Base-by-base conservation (phyloP, 768 basidiomycete species). In the Termitomyces sp. region DNA sequence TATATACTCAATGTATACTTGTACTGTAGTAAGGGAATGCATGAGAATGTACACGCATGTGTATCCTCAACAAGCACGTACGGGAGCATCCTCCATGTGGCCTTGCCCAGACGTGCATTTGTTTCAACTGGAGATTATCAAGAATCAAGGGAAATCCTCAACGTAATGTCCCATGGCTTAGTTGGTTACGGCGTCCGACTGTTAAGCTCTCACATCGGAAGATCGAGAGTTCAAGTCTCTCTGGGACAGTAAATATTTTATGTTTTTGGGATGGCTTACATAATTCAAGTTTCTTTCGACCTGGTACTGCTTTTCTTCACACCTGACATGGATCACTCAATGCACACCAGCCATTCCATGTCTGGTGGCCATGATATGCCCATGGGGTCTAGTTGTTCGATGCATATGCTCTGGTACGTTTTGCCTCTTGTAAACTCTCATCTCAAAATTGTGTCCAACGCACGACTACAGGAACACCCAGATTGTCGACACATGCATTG, bases 401-500 rank as follows among this genome's bases (percentile, higher is more conserved):
- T 90, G 86, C 76, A 91, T 73, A 94, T 94, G 92, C 84, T 94
- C 67, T 93, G 91, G 86, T 87, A 64, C 6, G 42, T 32, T 55
- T 11, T 50, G 71, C 68, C 25, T 36, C 8, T 42, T 40, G 38
- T 15, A 57, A 31, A 20, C 31, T 43, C 8, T 5, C 20, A 29
- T 37, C 43, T 29, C 10, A 42, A 32, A 36, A 7, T 34, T 5
- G 6, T 32, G n/a, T 2, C n/a, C 37, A 12, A 43, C 31, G 31
- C 10, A 56, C 8, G 42, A 20, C 9, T n/a, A 9, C 63, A 85
- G 85, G 89, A 92, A 92, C 74, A 89, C 89, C 43, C 84, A 92
- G 59, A 83, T 91, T 67, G 73, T 86, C 71, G 80, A 91, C 75
- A 91, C 91, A 49, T 94, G 91, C 76, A 79, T 93, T 74, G 87